Evolutionary conservation across 2,329 filamentous ascomycete genomes (phyloP).

Genomic region (Claviceps citrina): DNA sequence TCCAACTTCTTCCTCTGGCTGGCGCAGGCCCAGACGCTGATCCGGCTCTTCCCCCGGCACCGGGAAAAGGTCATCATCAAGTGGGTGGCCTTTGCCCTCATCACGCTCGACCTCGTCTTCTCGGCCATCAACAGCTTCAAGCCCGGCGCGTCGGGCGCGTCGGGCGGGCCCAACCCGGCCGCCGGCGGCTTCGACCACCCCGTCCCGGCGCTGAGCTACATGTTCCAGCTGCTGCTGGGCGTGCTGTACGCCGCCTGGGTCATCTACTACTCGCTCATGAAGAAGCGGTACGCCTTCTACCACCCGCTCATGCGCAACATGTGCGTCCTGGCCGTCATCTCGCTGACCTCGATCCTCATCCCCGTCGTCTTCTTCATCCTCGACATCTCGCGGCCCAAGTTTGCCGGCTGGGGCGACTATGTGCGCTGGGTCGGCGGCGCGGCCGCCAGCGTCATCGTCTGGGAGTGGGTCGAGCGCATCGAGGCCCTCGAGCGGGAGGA

Average conservation of each 20-base stretch:
- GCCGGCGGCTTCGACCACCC: slow-evolving; percentile 74
- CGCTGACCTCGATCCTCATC: slow-evolving; percentile 66
- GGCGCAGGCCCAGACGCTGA: slow-evolving; percentile 90
- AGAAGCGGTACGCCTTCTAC: slow-evolving; percentile 80
- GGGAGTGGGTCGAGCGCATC: slow-evolving; percentile 95
- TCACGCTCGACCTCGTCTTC: slow-evolving; percentile 80
- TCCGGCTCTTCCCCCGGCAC: slow-evolving; percentile 86
- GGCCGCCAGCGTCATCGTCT: slow-evolving; percentile 88
- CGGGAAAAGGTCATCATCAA: slow-evolving; percentile 98
- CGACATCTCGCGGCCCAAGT: slow-evolving; percentile 71
- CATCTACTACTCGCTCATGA: slow-evolving; percentile 83
- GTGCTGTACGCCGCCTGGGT: slow-evolving; percentile 87
- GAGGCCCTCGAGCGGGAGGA: slow-evolving; percentile 85
- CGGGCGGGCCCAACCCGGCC: slow-evolving; percentile 36
- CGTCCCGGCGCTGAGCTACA: slow-evolving; percentile 77
- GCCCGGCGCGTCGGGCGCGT: slow-evolving; percentile 28
- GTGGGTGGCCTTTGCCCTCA: slow-evolving; percentile 91
- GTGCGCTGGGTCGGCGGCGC: slow-evolving; percentile 93
- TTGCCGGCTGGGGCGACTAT: slow-evolving; percentile 88
- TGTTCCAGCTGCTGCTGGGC: slow-evolving; percentile 77
- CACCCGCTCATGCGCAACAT: slow-evolving; percentile 86
- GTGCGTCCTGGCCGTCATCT: slow-evolving; percentile 61
- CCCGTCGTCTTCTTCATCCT: slow-evolving; percentile 88
- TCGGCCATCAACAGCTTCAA: slow-evolving; percentile 79
- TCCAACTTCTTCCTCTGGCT: slow-evolving; percentile 96